Conservation (phyloP, 306 rosid genomes). For the Cucurbita ficifolia region DNA sequence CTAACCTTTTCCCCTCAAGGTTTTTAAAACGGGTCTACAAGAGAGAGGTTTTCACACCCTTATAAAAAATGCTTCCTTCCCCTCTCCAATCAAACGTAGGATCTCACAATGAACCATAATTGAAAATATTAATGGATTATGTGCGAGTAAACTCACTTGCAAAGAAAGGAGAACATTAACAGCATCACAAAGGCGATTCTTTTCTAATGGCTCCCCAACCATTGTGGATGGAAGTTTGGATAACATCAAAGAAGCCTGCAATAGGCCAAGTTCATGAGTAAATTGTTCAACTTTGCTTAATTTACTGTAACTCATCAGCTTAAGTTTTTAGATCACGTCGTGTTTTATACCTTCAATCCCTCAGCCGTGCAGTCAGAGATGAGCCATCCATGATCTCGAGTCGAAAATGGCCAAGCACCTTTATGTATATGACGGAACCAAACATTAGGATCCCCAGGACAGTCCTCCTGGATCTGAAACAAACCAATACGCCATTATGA, state of each 20-base stretch:
- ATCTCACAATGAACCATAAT: too few relatives aligned
- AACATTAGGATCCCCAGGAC: slow-evolving; percentile 43
- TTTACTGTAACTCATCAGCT: too few relatives aligned
- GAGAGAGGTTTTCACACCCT: too few relatives aligned
- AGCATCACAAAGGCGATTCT: slow-evolving; percentile 34
- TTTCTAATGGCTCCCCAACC: slow-evolving; percentile 52
- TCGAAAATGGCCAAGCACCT: slow-evolving; percentile 87
- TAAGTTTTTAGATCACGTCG: too few relatives aligned
- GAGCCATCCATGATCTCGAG: slow-evolving; percentile 85
- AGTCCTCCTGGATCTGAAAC: slow-evolving; percentile 39
- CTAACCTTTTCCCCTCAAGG: too few relatives aligned
- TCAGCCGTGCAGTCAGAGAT: slow-evolving; percentile 89
- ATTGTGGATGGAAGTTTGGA: slow-evolving; percentile 37
- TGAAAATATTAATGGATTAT: not conserved
- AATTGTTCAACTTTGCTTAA: too few relatives aligned
- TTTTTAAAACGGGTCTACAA: too few relatives aligned
- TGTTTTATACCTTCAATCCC: slow-evolving; percentile 45
- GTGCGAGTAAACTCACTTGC: slow-evolving; percentile 30
- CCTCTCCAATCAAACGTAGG: too few relatives aligned
- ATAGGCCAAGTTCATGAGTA: not conserved
- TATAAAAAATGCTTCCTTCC: too few relatives aligned
- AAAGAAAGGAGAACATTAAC: slow-evolving; percentile 64
- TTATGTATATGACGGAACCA: slow-evolving; percentile 80
- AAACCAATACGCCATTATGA: not conserved
- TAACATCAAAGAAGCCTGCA: slow-evolving; percentile 45